A percentile compares a stretch with the other conserved stretches of the same genome.
phyloP scores from a whole-genome alignment of 2,329 filamentous ascomycete species.

The Neofusicoccum ribis region DNA sequence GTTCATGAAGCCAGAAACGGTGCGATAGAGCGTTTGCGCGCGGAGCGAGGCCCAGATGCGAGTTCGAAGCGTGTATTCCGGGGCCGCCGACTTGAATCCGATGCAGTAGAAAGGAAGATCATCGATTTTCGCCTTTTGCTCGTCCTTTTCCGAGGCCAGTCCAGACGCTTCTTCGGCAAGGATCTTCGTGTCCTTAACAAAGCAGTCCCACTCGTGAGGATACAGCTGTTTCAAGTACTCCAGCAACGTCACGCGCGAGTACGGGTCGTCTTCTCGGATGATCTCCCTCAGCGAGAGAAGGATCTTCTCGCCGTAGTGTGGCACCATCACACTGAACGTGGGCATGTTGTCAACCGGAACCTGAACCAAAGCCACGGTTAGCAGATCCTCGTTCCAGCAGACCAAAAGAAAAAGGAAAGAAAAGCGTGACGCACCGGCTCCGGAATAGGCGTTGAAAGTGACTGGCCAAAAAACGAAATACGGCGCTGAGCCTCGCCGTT shows the following conservation, averaged over 20 bases:
- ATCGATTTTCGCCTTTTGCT: conserved; percentile 97
- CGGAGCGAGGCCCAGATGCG: conserved; percentile 98
- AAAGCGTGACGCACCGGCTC: conserved; percentile 64
- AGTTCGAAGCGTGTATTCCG: conserved; percentile 95
- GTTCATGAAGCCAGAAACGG: conserved; percentile 99
- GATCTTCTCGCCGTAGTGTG: conserved; percentile 98
- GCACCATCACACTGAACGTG: conserved; percentile 96
- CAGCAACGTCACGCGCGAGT: conserved; percentile 92
- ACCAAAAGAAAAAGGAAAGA: background rate
- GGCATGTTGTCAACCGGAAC: conserved; percentile 97
- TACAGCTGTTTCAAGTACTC: conserved; percentile 98
- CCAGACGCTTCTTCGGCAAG: conserved; percentile 93
- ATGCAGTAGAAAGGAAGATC: conserved; percentile 99
- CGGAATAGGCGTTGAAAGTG: conserved; percentile 92
- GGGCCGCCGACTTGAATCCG: conserved; percentile 98
- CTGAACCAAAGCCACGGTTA: background rate
- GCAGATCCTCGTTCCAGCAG: background rate
- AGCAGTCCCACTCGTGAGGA: conserved; percentile 99
- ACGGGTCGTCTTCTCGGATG: conserved; percentile 97
- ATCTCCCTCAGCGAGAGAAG: conserved; percentile 94
- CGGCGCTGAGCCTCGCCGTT: conserved; percentile 96
- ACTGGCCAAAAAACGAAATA: conserved; percentile 98
- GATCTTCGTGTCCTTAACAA: conserved; percentile 99
- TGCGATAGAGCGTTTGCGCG: conserved; percentile 95
- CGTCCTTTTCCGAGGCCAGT: conserved; percentile 92